These are phyloP conservation scores for Spizellomyces punctatus DNA, from an alignment of 192 early-diverging fungal genomes.

Conservation along the genomic window DNA sequence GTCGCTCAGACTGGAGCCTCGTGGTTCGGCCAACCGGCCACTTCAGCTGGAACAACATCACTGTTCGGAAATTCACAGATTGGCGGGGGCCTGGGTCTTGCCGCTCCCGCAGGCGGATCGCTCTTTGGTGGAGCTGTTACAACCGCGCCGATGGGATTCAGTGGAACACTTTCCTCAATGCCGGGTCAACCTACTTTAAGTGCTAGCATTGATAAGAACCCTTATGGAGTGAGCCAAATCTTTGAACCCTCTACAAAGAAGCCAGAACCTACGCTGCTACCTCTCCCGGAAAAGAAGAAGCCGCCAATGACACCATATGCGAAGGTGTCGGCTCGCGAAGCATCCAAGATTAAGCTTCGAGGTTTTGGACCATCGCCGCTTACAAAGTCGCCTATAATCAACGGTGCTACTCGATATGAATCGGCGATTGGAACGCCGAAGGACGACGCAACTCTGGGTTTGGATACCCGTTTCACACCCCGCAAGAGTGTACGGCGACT, in stretches of 20 bases:
- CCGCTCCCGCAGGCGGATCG: constrained; percentile 10
- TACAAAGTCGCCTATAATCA: constrained; percentile 13
- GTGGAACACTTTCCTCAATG: not conserved
- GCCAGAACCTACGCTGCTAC: constrained; percentile 16
- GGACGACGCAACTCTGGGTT: constrained; percentile 42
- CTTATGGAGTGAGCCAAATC: constrained; percentile 85
- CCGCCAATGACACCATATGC: constrained; percentile 70
- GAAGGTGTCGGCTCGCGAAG: constrained; percentile 72
- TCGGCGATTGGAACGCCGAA: constrained; percentile 44
- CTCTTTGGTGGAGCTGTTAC: constrained; percentile 48
- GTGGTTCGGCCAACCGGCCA: constrained; percentile 19
- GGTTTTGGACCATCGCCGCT: constrained; percentile 61
- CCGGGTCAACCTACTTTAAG: constrained; percentile 45
- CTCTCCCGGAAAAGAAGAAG: constrained; percentile 57
- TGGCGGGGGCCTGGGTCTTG: constrained; percentile 10
- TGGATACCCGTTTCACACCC: constrained; percentile 69
- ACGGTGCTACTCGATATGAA: constrained; percentile 12
- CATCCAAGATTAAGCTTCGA: constrained; percentile 69
- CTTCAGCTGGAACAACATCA: constrained; percentile 4
- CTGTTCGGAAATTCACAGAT: not conserved
- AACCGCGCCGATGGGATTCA: constrained; percentile 37
- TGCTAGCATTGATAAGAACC: constrained; percentile 81
- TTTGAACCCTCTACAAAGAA: constrained; percentile 55
- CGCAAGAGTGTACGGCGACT: constrained; percentile 75
- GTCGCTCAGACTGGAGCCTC: not conserved